phyloP scores from a whole-genome alignment of 2,329 filamentous ascomycete species.

The Chrysoporthe austroafricana region DNA sequence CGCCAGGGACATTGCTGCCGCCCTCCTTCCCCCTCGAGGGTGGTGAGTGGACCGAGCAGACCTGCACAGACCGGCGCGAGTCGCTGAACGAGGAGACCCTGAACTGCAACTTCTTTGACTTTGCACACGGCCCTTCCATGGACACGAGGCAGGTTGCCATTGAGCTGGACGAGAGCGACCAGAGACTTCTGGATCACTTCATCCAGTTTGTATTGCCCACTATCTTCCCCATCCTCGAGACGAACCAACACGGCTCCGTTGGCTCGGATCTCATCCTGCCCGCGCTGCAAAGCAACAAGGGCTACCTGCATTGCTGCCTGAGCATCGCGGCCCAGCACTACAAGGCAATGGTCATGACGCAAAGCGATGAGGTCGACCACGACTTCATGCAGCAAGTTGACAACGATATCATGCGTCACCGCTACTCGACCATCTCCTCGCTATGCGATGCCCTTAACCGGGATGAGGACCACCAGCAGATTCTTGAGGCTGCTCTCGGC shows the following conservation, averaged over 20 bases:
- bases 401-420: slow-evolving; percentile 88
- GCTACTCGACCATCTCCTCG: slow-evolving; percentile 83
- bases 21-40: slow-evolving; percentile 60
- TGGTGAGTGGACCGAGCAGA: slow-evolving; percentile 72
- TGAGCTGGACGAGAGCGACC: slow-evolving; percentile 85
- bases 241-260: slow-evolving; percentile 82
- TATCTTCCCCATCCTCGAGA: slow-evolving; percentile 90
- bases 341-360: slow-evolving; percentile 73
- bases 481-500: slow-evolving; percentile 87
- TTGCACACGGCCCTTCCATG: slow-evolving; percentile 69
- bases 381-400: slow-evolving; percentile 88
- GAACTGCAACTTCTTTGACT: slow-evolving; percentile 83
- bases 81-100: slow-evolving; percentile 67
- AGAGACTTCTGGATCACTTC: slow-evolving; percentile 87
- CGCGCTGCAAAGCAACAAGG: slow-evolving; percentile 87
- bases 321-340: slow-evolving; percentile 91
- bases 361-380: slow-evolving; percentile 76
- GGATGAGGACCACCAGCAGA: slow-evolving; percentile 83
- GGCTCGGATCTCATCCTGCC: slow-evolving; percentile 83
- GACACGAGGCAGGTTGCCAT: slow-evolving; percentile 71
- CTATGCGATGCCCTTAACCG: slow-evolving; percentile 80
- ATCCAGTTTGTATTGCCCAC: slow-evolving; percentile 83
- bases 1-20: slow-evolving; percentile 68
- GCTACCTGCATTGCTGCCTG: slow-evolving; percentile 93
- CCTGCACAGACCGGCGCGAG: slow-evolving; percentile 70